Evolutionary conservation across 495 filamentous ascomycete genomes (phyloP), one percentile per base, ranked within the genome.

Genomic region (Penicillium psychrofluorescens): DNA sequence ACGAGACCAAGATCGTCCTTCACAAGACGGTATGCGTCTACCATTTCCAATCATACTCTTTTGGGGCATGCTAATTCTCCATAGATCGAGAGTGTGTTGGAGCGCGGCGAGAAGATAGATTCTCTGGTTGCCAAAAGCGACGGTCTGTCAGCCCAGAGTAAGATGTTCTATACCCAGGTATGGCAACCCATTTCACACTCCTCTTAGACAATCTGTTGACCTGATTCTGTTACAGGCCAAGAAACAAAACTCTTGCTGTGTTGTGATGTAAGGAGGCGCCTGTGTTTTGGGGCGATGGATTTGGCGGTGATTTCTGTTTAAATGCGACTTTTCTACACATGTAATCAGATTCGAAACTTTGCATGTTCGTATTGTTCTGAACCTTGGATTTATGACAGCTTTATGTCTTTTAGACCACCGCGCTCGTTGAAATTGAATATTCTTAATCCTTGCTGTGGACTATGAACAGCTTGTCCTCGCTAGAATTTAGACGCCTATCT

Each of bases 1-100:
- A 96, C 52, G 90, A 96, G 76, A 98, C 94, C 44, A 98, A 96
- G 80, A 92, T 95, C 59, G 83, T 95, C 36, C 76, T 98, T 45
- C 89, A 95, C 68, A 94, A 95, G 79, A 92, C 88, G n/a, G 67
- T 70, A 61, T 14, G 48, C 34, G n/a, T 32, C 4, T 16, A 16
- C 15, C 15, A 1, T 16, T 22, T 22, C 22, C 22, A 4, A 4
- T 6, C 6, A 22, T 6, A 22, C 22, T 6, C 22, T 22, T 4
- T 4, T 3, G 22, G 6, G 1, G 10, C 8, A 6, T 41, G 45
- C 48, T 54, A 37, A 54, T 16, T 1, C 2, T 9, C 5, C 42
- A 1, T 34, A 61, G 55, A 91, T 95, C 54, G 86, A 92, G 67
- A 82, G 78, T 56, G 86, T 95, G 43, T 66, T 95, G 54, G 85